phyloP scores from a whole-genome alignment of 331 rosid species.

The Dryas integrifolia region DNA sequence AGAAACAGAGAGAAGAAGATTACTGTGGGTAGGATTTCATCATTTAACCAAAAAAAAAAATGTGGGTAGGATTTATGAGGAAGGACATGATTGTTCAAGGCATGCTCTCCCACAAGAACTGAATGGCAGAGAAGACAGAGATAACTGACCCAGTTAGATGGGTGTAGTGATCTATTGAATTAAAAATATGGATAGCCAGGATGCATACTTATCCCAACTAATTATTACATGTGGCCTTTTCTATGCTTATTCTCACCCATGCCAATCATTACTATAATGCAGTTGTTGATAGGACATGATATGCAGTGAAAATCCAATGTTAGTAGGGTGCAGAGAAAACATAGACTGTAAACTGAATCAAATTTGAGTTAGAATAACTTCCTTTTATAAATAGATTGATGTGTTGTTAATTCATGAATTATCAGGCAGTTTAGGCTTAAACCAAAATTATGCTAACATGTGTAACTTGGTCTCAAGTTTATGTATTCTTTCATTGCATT shows the following conservation, averaged over 20 bases:
- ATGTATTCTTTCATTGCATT: not conserved
- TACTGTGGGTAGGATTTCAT: not conserved
- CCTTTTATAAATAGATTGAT: not conserved
- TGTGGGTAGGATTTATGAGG: not conserved
- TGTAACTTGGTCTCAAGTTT: not conserved
- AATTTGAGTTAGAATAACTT: constrained; percentile 9
- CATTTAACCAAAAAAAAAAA: no score
- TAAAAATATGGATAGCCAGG: not conserved
- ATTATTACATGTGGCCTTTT: not conserved
- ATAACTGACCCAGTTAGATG: not conserved
- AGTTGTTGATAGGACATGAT: not conserved
- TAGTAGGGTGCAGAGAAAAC: not conserved
- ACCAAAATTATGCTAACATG: not conserved
- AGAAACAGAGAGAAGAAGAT: not conserved
- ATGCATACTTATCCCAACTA: not conserved
- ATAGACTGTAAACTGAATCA: constrained; percentile 3
- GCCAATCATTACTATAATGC: constrained; percentile 12
- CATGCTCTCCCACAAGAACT: not conserved
- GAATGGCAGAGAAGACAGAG: not conserved
- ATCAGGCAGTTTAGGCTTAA: not conserved
- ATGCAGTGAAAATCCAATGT: not conserved
- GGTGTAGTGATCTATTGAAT: not conserved
- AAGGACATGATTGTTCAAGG: not conserved
- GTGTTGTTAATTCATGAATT: not conserved
- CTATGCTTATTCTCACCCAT: constrained; percentile 14